Conservation (phyloP, 2,329 filamentous ascomycete species). For the Colletotrichum echinochloae region DNA sequence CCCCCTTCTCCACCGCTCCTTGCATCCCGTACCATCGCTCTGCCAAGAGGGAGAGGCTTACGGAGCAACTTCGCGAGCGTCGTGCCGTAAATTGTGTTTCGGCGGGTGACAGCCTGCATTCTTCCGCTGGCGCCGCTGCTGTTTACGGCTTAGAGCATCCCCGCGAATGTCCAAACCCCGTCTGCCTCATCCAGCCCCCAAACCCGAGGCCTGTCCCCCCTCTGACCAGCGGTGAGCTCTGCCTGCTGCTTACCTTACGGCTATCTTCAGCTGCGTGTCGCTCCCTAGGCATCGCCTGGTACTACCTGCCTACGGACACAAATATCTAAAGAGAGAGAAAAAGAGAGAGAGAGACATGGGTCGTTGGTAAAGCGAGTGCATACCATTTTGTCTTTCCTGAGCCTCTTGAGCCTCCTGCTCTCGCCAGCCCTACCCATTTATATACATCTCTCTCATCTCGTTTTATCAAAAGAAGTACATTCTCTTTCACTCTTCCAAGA, state of each 20-base stretch:
- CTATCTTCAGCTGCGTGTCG: constrained; percentile 29
- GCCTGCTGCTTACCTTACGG: constrained; percentile 18
- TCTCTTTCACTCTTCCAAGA: not conserved
- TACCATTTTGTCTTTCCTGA: constrained; percentile 20
- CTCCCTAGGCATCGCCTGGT: constrained; percentile 21
- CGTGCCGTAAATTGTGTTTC: constrained; percentile 29
- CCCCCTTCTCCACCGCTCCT: constrained; percentile 14
- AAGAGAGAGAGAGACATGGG: constrained; percentile 13
- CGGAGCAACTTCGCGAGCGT: constrained; percentile 6
- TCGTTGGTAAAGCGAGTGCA: constrained; percentile 35
- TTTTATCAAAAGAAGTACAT: not conserved
- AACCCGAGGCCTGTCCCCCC: constrained; percentile 19
- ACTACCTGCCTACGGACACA: constrained; percentile 1
- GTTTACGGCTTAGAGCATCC: constrained; percentile 34
- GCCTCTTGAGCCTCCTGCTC: not conserved
- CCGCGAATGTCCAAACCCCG: constrained; percentile 24
- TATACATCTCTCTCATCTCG: not conserved
- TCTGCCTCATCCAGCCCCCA: constrained; percentile 36
- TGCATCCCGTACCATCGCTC: constrained; percentile 25
- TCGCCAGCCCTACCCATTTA: not conserved
- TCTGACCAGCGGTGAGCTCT: constrained; percentile 39
- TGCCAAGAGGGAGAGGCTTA: constrained; percentile 28
- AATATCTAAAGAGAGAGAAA: constrained; percentile 4
- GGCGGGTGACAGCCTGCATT: constrained; percentile 36
- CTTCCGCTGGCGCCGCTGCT: constrained; percentile 24